Percentiles rank a stretch among this genome's conserved stretches.
Evolutionary conservation across 2,329 filamentous ascomycete genomes (phyloP).

Genomic region (Biscogniauxia mediterranea): DNA sequence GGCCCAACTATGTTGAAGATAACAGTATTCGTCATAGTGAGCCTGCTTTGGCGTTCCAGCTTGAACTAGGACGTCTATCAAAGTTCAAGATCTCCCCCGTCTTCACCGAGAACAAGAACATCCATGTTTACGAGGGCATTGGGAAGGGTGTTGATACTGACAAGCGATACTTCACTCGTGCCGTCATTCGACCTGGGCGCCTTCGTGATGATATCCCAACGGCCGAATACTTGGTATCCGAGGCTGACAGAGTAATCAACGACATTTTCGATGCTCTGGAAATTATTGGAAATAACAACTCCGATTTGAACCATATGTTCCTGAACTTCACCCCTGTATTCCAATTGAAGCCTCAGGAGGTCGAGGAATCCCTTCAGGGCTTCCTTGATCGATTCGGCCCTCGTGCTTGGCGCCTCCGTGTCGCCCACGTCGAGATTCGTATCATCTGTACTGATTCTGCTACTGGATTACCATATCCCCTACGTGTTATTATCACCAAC

Average conservation of each 20-base stretch:
- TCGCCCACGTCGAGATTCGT: slow-evolving; percentile 95
- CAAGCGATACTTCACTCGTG: slow-evolving; percentile 97
- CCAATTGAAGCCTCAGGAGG: slow-evolving; percentile 83
- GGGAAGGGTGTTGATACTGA: slow-evolving; percentile 94
- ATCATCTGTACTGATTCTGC: slow-evolving; percentile 92
- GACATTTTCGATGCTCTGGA: slow-evolving; percentile 97
- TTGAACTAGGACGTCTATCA: slow-evolving; percentile 87
- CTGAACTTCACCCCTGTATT: slow-evolving; percentile 99
- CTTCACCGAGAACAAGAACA: slow-evolving; percentile 98
- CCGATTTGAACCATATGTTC: slow-evolving; percentile 99
- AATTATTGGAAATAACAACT: slow-evolving; percentile 99
- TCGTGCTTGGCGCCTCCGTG: slow-evolving; percentile 92
- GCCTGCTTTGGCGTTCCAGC: slow-evolving; percentile 95
- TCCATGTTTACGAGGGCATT: slow-evolving; percentile 96
- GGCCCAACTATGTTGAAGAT: slow-evolving; percentile 85
- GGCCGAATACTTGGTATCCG: slow-evolving; percentile 96
- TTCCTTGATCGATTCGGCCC: slow-evolving; percentile 97
- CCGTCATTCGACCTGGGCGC: slow-evolving; percentile 89
- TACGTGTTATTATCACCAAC: slow-evolving; percentile 96
- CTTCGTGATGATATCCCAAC: slow-evolving; percentile 96
- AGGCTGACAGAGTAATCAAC: slow-evolving; percentile 94
- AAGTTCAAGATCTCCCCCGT: slow-evolving; percentile 99
- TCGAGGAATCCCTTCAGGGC: slow-evolving; percentile 87
- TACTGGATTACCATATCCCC: slow-evolving; percentile 82
- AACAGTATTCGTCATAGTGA: slow-evolving; percentile 96